Base-by-base conservation (phyloP, 1,284 basidiomycete genomes). In the Boletus hoseneyae region DNA sequence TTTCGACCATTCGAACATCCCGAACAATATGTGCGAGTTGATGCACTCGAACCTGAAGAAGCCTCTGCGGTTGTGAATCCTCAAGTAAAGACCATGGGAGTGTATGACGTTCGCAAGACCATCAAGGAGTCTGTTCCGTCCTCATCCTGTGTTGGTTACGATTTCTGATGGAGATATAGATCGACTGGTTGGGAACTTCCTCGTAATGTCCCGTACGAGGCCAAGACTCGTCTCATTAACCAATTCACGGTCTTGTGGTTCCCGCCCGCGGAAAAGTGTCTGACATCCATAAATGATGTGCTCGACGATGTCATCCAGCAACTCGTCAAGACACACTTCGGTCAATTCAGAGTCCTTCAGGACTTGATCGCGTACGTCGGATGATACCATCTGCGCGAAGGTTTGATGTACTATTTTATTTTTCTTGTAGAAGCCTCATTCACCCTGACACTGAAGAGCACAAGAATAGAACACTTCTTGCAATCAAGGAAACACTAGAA, bases 121-220 rank as follows among this genome's bases (percentile, higher is more conserved):
- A 73, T 73, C 43, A 16, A 42, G 6, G 53, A 62, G 73, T 74
- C 34, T 11, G 54, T 57, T 18, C n/a, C 8, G n/a, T 36, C 33
- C 4, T 2, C 11, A 16, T 18, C 11, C 4, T 2, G 18, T 21
- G 4, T 10, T 21, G 9, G 13, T 25, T 35, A 8, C 6, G 32
- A 21, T 16, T 23, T 42, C 41, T 54, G 0, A 59, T 4, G 3
- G 2, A 27, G 16, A n/a, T 30, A 3, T 52, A 81, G 79, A 2
- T 70, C 71, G 9, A 73, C 69, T 4, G 68, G 64, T 3, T 82
- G 79, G 79, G 78, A 82, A 47, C 69, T 82, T 5, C 77, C 77
- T 0, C 65, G 67, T 5, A 70, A 78, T 43, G 62, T 79, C 32
- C 80, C 79, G 0, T 80, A 75, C 41, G 73, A 76, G 33, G 77